phyloP scores from a whole-genome alignment of 1,284 basidiomycete genomes.

The Ceratobasidium sp. region DNA sequence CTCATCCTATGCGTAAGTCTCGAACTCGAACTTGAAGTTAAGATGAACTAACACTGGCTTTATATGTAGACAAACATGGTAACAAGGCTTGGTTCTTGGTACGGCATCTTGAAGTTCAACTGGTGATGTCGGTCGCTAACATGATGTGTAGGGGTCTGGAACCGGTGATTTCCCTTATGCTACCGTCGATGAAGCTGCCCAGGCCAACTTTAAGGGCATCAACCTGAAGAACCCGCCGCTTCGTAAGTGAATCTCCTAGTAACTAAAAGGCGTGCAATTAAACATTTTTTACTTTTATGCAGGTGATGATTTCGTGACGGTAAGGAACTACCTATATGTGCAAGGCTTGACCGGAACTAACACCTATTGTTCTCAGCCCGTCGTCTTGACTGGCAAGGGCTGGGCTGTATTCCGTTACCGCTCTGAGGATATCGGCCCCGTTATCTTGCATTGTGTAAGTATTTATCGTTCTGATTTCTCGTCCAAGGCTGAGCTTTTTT shows the following conservation, averaged over 20 bases:
- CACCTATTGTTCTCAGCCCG: background rate
- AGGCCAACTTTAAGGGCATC: slow-evolving; percentile 15
- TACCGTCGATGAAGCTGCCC: slow-evolving; percentile 5
- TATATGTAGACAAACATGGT: slow-evolving; percentile 8
- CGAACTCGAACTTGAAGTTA: background rate
- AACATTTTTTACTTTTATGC: background rate
- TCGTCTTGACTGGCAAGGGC: slow-evolving; percentile 10
- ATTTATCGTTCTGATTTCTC: background rate
- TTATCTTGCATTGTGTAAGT: slow-evolving; percentile 31
- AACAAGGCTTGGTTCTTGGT: slow-evolving; percentile 38
- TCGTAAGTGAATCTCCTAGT: background rate
- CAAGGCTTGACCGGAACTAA: background rate
- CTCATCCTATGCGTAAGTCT: slow-evolving; percentile 28
- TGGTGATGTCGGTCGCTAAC: too few species aligned
- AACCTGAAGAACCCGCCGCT: slow-evolving; percentile 2
- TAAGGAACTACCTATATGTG: background rate
- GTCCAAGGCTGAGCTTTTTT: background rate
- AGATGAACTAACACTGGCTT: background rate
- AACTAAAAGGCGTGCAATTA: background rate
- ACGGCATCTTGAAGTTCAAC: background rate
- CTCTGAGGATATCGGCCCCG: slow-evolving; percentile 26
- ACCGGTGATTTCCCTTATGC: slow-evolving; percentile 6
- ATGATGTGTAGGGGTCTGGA: background rate
- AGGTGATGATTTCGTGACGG: slow-evolving; percentile 28
- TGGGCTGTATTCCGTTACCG: slow-evolving; percentile 14